These are phyloP conservation scores for Suillus paluster DNA, from an alignment of 768 basidiomycete species.

Conservation along the genomic window DNA sequence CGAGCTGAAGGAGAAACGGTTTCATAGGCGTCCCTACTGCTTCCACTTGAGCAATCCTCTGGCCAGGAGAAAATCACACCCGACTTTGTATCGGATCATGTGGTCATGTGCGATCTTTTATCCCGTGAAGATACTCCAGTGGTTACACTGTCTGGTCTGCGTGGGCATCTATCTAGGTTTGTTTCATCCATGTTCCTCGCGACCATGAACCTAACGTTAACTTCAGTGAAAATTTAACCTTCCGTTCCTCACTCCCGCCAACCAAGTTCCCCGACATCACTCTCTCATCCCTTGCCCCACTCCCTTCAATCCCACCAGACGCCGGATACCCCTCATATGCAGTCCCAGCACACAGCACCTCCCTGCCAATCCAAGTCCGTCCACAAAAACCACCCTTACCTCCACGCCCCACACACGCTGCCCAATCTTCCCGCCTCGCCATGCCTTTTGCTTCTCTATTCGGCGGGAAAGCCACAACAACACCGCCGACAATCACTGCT, in stretches of 20 bases:
- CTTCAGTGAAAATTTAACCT: constrained; percentile 41
- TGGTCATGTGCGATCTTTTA: constrained; percentile 65
- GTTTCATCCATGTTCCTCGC: constrained; percentile 40
- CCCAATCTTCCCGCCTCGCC: constrained; percentile 51
- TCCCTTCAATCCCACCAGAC: constrained; percentile 46
- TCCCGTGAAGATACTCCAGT: constrained; percentile 52
- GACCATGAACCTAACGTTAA: constrained; percentile 32
- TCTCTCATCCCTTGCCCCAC: constrained; percentile 56
- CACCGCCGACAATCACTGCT: constrained; percentile 34
- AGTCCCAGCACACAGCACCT: constrained; percentile 44
- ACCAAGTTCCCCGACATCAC: constrained; percentile 40
- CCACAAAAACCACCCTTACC: constrained; percentile 56
- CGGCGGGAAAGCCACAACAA: constrained; percentile 44
- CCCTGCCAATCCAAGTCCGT: constrained; percentile 38
- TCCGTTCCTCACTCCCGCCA: constrained; percentile 48
- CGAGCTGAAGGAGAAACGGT: neutral
- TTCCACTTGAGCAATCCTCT: constrained; percentile 68
- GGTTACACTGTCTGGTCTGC: constrained; percentile 82
- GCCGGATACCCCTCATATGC: constrained; percentile 53
- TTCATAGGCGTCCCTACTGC: constrained; percentile 75
- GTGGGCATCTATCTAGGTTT: constrained; percentile 70
- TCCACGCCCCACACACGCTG: constrained; percentile 33
- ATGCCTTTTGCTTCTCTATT: constrained; percentile 87
- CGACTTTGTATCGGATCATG: constrained; percentile 84
- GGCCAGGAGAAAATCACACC: constrained; percentile 61